These are phyloP conservation scores for Eutypella sp. DNA, from an alignment of 2,329 filamentous ascomycete species.

Conservation along the genomic window DNA sequence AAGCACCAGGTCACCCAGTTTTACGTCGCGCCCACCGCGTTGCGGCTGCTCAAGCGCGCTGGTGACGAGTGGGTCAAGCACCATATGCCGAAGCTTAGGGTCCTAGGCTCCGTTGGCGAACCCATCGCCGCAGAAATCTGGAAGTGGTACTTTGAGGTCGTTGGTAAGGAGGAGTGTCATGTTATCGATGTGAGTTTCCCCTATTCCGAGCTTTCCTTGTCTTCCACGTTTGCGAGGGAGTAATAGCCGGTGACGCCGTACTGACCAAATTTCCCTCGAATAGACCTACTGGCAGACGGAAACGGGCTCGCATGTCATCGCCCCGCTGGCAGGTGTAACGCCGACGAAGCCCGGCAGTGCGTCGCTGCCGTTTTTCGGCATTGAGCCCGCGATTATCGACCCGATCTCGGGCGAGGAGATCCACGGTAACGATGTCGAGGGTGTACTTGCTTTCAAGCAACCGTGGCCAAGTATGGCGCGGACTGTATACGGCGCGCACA, in stretches of 20 bases:
- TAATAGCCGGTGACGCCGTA: background rate
- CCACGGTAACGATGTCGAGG: constrained; percentile 92
- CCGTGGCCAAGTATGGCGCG: constrained; percentile 98
- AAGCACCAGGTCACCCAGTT: constrained; percentile 96
- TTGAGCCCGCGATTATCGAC: constrained; percentile 96
- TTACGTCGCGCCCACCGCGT: constrained; percentile 92
- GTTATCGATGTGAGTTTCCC: constrained; percentile 76
- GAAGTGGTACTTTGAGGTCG: constrained; percentile 98
- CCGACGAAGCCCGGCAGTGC: constrained; percentile 96
- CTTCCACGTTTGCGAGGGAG: no score
- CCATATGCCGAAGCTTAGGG: constrained; percentile 81
- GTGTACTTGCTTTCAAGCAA: constrained; percentile 94
- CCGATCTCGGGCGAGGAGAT: constrained; percentile 92
- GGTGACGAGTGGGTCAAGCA: constrained; percentile 88
- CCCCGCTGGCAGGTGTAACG: constrained; percentile 85
- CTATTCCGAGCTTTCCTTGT: constrained; percentile 7
- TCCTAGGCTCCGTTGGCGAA: constrained; percentile 92
- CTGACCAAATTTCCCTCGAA: constrained; percentile 15
- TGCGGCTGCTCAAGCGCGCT: constrained; percentile 90
- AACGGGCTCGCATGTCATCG: constrained; percentile 94
- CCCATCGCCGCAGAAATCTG: constrained; percentile 97
- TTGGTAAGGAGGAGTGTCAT: constrained; percentile 90
- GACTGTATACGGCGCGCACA: constrained; percentile 95
- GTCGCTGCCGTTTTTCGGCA: constrained; percentile 95
- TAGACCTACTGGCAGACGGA: constrained; percentile 99